Evolutionary conservation across 768 basidiomycete genomes (phyloP), one percentile per base, ranked within the genome.

Genomic region (Suillus paluster): DNA sequence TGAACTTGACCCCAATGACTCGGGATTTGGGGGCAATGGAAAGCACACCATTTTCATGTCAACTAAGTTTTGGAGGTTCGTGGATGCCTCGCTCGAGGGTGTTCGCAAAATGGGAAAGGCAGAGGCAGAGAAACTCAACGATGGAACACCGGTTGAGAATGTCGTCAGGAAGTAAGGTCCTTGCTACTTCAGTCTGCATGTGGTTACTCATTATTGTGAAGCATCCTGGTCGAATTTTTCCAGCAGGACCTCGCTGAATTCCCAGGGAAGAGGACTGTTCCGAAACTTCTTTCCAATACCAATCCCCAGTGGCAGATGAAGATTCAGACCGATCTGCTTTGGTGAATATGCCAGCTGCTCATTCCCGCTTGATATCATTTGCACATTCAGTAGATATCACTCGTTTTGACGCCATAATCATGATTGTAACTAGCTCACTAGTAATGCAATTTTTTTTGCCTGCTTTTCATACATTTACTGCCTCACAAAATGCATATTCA

Each of bases 221-320:
- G 59, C 30, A 53, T 48, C 21, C 21, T 60, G 21, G 30, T 48
- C 2, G 46, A 52, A 33, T 55, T n/a, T 42, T 61, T 61, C 53
- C 49, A 55, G 39, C 27, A 23, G 23, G 60, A 61, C 33, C 52
- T 61, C 5, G 52, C 25, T 17, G 60, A 61, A 30, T 56, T 36
- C n/a, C 60, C 60, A n/a, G 60, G 60, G 21, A 23, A 41, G 23
- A 34, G 50, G 5, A 19, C 12, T 7, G 19, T 53, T 12, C 15
- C 8, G 2, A 45, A 56, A 17, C 36, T 42, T 5, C 15, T 55
- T 33, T 25, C 21, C 0, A n/a, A 5, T 6, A 10, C 50, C 27
- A 34, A 23, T 23, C 60, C 60, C 5, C 34, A 61, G 36, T 61
- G 60, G 60, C 53, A 61, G 41, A 25, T 30, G 3, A 42, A n/a